Evolutionary conservation across 768 basidiomycete species (phyloP).

Genomic region (Lactarius sanguifluus): DNA sequence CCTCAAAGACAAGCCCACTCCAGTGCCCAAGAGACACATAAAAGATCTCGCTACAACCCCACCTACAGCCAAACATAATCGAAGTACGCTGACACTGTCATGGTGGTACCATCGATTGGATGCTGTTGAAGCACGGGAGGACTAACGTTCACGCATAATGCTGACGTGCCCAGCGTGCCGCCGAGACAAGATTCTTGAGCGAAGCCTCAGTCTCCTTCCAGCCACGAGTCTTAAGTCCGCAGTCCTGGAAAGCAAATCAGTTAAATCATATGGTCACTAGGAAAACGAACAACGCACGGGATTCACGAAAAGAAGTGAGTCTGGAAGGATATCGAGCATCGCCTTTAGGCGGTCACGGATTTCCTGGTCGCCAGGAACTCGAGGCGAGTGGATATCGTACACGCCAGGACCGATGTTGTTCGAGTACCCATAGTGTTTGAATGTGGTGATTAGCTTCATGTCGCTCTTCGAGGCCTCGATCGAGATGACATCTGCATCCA

Average conservation of each 20-base stretch:
- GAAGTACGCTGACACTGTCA: slow-evolving; percentile 24
- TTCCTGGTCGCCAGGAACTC: slow-evolving; percentile 91
- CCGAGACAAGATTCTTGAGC: slow-evolving; percentile 81
- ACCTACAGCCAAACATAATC: slow-evolving; percentile 19
- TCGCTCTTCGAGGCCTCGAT: slow-evolving; percentile 98
- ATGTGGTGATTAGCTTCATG: slow-evolving; percentile 95
- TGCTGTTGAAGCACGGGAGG: slow-evolving; percentile 88
- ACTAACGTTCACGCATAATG: slow-evolving; percentile 63
- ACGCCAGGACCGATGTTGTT: slow-evolving; percentile 98
- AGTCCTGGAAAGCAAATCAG: slow-evolving; percentile 53
- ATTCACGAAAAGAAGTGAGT: slow-evolving; percentile 86
- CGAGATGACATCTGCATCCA: slow-evolving; percentile 98
- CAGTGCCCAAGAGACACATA: slow-evolving; percentile 19
- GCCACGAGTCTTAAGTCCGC: slow-evolving; percentile 97
- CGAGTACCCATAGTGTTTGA: slow-evolving; percentile 93
- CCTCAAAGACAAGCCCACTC: slow-evolving; percentile 23
- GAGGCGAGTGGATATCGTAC: slow-evolving; percentile 99
- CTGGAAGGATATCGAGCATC: slow-evolving; percentile 81
- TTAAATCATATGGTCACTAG: not conserved
- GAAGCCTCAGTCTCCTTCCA: slow-evolving; percentile 98
- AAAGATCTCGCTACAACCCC: slow-evolving; percentile 28
- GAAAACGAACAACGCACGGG: slow-evolving; percentile 49
- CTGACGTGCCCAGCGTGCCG: slow-evolving; percentile 90
- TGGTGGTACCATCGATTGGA: slow-evolving; percentile 58
- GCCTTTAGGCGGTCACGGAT: slow-evolving; percentile 88